Evolutionary conservation across 1,139 yeast species (phyloP), one percentile per base, ranked within the genome.

Genomic region (Pichia sp.): DNA sequence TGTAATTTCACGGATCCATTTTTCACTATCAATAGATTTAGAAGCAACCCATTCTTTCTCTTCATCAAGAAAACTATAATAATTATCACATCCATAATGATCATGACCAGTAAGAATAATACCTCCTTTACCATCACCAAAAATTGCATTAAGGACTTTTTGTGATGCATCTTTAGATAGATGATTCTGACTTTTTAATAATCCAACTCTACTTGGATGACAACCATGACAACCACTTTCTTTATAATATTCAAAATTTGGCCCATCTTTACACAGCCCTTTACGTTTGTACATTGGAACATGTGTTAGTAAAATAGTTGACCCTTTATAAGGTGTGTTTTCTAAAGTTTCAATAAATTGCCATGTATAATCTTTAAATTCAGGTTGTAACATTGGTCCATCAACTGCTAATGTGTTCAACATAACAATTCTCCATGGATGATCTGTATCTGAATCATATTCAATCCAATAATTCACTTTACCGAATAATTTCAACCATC

Each of bases 31-130:
- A 21, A 58, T 54, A 3, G 33, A 37, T 45, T 69, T 72, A 3
- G 80, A 68, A 0, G 89, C 85, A 5, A 60, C 69, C 89, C 91
- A 83, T 37, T 62, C 62, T 18, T 63, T 64, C 6, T 53, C 47
- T n/a, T 61, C 55, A 11, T 56, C 53, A 37, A 67, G 62, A 48
- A 65, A 72, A 53, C 69, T 72, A 58, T 80, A 84, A 64, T 72
- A 70, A 37, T 74, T 76, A 53, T 80, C 81, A 59, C 98, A 93
- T 1, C 99, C 99, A 53, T 81, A 89, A 57, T 91, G 98, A 57
- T 91, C 99, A 62, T 91, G 98, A 0, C 99, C 98, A 0, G 96
- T 86, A 36, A 91, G 66, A 5, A 91, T 78, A 6, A 89, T 69
- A 11, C 97, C 97, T 24, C 78, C 73, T 47, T 78, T 75, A 9